Conservation (phyloP, 805 yeast species). For the Brettanomyces nanus region DNA sequence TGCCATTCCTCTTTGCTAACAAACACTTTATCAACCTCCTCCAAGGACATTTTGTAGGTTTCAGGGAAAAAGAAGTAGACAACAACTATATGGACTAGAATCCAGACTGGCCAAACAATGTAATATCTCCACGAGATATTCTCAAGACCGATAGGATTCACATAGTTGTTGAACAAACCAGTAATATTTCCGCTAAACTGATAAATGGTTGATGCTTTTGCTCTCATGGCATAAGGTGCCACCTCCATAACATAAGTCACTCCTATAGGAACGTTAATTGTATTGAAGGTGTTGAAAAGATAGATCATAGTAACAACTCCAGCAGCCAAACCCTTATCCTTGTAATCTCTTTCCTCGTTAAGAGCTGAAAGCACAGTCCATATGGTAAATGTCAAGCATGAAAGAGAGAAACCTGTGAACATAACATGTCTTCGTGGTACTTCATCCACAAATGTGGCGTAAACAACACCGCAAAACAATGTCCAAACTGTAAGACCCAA, state of each 20-base stretch:
- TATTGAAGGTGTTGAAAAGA: constrained; percentile 31
- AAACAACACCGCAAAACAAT: constrained; percentile 23
- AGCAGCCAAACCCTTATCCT: constrained; percentile 12
- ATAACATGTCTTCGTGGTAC: constrained; percentile 28
- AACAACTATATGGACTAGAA: constrained; percentile 23
- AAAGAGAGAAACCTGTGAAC: constrained; percentile 26
- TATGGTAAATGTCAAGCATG: constrained; percentile 31
- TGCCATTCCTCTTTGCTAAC: background rate
- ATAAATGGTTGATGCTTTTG: constrained; percentile 23
- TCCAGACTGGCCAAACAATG: constrained; percentile 31
- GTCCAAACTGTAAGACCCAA: constrained; percentile 32
- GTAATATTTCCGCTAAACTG: constrained; percentile 41
- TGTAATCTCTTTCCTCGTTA: constrained; percentile 7
- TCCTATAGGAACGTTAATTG: constrained; percentile 27
- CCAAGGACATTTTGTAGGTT: constrained; percentile 37
- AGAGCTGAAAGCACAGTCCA: constrained; percentile 42
- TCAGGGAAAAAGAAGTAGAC: constrained; percentile 36
- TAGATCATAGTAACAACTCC: constrained; percentile 15
- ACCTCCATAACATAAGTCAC: constrained; percentile 39
- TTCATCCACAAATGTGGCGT: constrained; percentile 12
- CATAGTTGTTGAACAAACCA: constrained; percentile 10
- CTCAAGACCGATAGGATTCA: constrained; percentile 30
- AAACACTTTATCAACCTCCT: constrained; percentile 21
- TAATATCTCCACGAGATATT: constrained; percentile 31
- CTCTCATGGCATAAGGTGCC: constrained; percentile 48